Percentiles rank a stretch among this genome's conserved stretches.
phyloP scores from a whole-genome alignment of 768 basidiomycete species.

The Serendipita sp. region DNA sequence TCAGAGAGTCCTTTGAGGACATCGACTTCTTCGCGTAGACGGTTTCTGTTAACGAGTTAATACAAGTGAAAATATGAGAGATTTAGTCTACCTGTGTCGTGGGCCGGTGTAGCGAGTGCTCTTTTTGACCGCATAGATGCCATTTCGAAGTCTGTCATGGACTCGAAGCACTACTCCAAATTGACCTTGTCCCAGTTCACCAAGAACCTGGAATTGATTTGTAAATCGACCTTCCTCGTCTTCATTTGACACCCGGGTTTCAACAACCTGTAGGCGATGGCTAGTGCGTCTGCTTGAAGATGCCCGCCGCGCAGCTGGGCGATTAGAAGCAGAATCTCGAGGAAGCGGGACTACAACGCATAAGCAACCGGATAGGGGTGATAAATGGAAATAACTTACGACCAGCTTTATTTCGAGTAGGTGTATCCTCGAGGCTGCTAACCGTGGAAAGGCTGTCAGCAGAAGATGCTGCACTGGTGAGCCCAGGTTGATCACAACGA shows the following conservation, averaged over 20 bases:
- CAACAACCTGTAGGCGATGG: background rate
- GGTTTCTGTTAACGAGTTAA: conserved; percentile 21
- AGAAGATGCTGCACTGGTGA: background rate
- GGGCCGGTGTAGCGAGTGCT: background rate
- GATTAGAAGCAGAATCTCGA: no score
- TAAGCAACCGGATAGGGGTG: background rate
- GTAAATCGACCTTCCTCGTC: conserved; percentile 1
- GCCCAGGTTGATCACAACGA: background rate
- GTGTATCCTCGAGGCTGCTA: background rate
- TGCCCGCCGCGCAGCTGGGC: background rate
- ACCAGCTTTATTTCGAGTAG: background rate
- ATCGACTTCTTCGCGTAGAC: conserved; percentile 88
- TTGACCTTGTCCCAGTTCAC: conserved; percentile 3
- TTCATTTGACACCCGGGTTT: background rate
- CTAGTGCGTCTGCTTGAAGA: background rate
- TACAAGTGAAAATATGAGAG: background rate
- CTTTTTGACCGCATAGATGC: conserved; percentile 1
- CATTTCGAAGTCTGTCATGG: background rate
- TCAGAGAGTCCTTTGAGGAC: conserved; percentile 60
- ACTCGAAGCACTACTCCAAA: background rate
- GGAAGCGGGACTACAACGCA: no score
- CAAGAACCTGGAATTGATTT: conserved; percentile 3
- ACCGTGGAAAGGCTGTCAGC: background rate
- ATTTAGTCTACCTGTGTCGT: background rate
- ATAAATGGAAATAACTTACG: background rate